Base-by-base conservation (phyloP, 1,284 basidiomycete species). In the Jaminaea rosea region DNA sequence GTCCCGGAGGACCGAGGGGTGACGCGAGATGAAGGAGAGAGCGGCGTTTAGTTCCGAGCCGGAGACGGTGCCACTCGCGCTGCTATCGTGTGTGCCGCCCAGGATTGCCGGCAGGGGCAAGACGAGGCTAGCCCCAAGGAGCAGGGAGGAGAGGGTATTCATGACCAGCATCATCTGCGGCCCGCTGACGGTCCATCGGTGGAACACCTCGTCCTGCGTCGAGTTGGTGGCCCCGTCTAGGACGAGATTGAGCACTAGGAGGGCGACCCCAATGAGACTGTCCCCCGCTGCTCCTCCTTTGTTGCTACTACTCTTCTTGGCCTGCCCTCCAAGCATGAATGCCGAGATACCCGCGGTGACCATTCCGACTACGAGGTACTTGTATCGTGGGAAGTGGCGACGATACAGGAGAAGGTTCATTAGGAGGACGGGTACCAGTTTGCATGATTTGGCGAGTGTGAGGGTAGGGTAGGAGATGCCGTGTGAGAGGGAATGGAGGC, bases 131-230 rank as follows among this genome's bases (percentile, higher is more conserved):
- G 52, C 26, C 2, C 31, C 45, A 58, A 69, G 60, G 32, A 71
- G 59, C n/a, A 62, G 15, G 6, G 58, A 53, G 1, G 67, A 68
- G 76, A 90, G 84, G 26, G 84, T 68, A 74, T 93, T 93, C 76
- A 96, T 96, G 82, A 85, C 93, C 73, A 98, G 85, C 94, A 99
- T 98, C 91, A 99, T 96, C 74, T 99, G 93, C 73, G 94, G 91
- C 3, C 94, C 94, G 0, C 84, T 83, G 19, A 92, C 82, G 21
- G 57, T 55, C 37, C 62, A 72, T 76, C 84, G 83, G 32, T 82
- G 78, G 75, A 99, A 98, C 57, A 98, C 87, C 76, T 97, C 87
- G 75, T 99, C 94, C 75, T 99, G 94, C 1, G 92, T 96, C n/a
- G 88, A 88, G 78, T 98, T 97, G 51, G 86, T 87, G 34, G 88